phyloP scores from a whole-genome alignment of 2,329 filamentous ascomycete genomes.

The Annulohypoxylon truncatum region DNA sequence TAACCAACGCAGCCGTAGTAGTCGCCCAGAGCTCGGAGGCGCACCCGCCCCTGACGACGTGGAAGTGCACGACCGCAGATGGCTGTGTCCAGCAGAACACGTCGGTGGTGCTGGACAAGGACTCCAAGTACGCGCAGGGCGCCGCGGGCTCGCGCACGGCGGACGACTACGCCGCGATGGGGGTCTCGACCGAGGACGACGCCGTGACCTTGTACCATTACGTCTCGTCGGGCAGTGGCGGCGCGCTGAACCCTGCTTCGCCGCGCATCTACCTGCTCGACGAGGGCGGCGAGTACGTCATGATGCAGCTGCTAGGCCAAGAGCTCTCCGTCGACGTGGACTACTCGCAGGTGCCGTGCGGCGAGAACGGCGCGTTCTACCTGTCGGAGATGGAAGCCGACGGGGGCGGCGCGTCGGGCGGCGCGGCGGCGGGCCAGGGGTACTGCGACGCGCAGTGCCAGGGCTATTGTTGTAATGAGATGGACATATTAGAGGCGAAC shows the following conservation, averaged over 20 bases:
- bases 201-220: constrained; percentile 31
- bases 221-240: constrained; percentile 27
- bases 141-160: constrained; percentile 25
- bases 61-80: constrained; percentile 32
- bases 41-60: constrained; percentile 26
- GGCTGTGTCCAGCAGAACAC: constrained; percentile 35
- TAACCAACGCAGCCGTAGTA: constrained; percentile 8
- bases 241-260: constrained; percentile 24
- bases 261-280: constrained; percentile 34
- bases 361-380: constrained; percentile 35
- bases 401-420: constrained; percentile 25
- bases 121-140: constrained; percentile 23
- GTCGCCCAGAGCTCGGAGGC: constrained; percentile 27
- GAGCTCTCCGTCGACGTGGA: constrained; percentile 34
- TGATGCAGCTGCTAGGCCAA: constrained; percentile 32
- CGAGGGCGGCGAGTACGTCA: constrained; percentile 21
- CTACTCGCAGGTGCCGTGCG: constrained; percentile 32
- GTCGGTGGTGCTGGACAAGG: constrained; percentile 32
- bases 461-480: constrained; percentile 32
- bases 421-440: constrained; percentile 27
- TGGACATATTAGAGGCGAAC: constrained; percentile 35
- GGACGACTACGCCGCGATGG: constrained; percentile 31
- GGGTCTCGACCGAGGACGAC: constrained; percentile 24
- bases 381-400: constrained; percentile 33
- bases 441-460: constrained; percentile 35